phyloP scores from a whole-genome alignment of 176 grass and related monocot species.

The Raddia guianensis region DNA sequence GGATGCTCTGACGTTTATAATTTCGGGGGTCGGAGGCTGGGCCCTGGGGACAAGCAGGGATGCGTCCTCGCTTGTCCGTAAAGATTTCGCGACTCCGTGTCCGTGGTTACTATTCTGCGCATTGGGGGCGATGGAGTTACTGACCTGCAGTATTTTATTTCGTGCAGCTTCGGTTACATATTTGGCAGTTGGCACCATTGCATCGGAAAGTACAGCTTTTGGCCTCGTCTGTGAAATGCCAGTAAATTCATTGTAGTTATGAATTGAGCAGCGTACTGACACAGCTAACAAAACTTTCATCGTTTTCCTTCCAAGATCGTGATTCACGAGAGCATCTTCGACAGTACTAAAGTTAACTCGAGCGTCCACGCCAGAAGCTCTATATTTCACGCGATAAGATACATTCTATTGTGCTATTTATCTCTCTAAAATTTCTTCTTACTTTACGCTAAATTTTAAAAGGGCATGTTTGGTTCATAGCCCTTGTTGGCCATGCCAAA shows the following conservation, averaged over 20 bases:
- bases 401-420: no score
- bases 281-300: constrained; percentile 19
- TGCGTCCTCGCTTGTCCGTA: not conserved
- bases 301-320: not conserved
- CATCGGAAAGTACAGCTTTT: not conserved
- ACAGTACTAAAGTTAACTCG: no score
- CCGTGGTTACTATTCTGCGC: constrained; percentile 4
- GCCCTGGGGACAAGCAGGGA: not conserved
- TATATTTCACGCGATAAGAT: no score
- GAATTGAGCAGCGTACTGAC: constrained; percentile 7
- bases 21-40: not conserved
- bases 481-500: no score
- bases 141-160: not conserved
- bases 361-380: no score
- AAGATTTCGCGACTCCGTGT: not conserved
- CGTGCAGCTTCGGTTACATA: not conserved
- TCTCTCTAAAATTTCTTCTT: no score
- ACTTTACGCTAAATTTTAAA: no score
- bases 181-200: not conserved
- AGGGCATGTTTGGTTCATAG: no score
- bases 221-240: not conserved
- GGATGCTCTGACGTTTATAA: not conserved
- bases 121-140: not conserved
- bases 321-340: no score
- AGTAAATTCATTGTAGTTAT: constrained; percentile 2